Percentiles rank a stretch among this genome's conserved stretches.
Evolutionary conservation across 2,329 filamentous ascomycete genomes (phyloP).

Genomic region (Elsinoe fawcettii): DNA sequence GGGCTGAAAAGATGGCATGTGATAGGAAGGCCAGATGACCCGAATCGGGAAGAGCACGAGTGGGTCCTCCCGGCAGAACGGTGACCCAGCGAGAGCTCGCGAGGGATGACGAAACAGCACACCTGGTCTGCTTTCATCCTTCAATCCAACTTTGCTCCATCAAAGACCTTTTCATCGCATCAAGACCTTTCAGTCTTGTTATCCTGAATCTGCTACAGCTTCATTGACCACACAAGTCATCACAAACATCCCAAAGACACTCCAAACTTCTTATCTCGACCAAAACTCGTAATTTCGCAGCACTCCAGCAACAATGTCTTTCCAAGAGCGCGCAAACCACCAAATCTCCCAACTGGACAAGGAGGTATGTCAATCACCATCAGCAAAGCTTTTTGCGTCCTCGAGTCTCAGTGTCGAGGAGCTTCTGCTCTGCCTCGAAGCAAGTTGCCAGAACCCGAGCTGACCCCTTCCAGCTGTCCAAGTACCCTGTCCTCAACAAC

Average conservation of each 20-base stretch:
- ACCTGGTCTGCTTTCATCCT: not conserved
- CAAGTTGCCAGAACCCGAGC: slow-evolving; percentile 3
- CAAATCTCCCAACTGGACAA: slow-evolving; percentile 74
- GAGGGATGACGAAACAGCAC: not conserved
- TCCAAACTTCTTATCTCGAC: slow-evolving; percentile 10
- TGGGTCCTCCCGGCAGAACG: not conserved
- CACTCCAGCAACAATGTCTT: slow-evolving; percentile 51
- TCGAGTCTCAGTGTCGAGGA: slow-evolving; percentile 4
- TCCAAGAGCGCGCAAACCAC: slow-evolving; percentile 68
- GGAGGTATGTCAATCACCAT: slow-evolving; percentile 52
- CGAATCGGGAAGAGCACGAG: not conserved
- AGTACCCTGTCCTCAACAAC: slow-evolving; percentile 76
- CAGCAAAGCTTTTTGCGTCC: not conserved
- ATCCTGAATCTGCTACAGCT: not conserved
- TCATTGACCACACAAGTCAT: not conserved
- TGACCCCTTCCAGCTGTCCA: slow-evolving; percentile 58
- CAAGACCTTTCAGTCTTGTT: not conserved
- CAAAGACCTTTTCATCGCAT: not conserved
- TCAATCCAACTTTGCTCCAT: not conserved
- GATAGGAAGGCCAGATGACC: not conserved
- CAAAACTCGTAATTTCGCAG: not conserved
- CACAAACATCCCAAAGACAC: not conserved
- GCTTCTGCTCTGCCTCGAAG: not conserved
- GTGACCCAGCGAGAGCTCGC: not conserved
- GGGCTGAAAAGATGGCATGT: not conserved